Percentiles rank a stretch among this genome's conserved stretches.
Conservation (phyloP, 2,329 filamentous ascomycete species). For the Keithomyces neogunnii region DNA sequence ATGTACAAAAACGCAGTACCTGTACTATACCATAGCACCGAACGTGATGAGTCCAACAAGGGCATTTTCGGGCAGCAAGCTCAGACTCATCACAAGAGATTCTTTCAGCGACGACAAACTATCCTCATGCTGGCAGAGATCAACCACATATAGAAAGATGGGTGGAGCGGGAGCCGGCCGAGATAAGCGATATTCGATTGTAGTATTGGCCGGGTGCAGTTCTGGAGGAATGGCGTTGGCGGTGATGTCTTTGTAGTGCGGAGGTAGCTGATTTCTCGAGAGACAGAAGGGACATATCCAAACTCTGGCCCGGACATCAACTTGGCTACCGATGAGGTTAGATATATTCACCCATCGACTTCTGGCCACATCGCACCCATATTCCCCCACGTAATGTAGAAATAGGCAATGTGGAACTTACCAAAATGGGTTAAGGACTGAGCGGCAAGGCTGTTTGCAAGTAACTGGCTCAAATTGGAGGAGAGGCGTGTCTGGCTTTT, state of each 20-base stretch:
- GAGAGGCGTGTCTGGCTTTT: slow-evolving; percentile 81
- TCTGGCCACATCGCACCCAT: too few relatives aligned
- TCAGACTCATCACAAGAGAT: slow-evolving; percentile 78
- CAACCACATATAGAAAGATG: slow-evolving; percentile 81
- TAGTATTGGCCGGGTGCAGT: slow-evolving; percentile 73
- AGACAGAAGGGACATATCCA: slow-evolving; percentile 90
- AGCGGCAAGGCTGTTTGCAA: slow-evolving; percentile 92
- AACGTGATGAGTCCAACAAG: slow-evolving; percentile 78
- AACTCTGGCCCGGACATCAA: slow-evolving; percentile 73
- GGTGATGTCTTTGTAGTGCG: slow-evolving; percentile 86
- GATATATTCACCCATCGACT: slow-evolving; percentile 1
- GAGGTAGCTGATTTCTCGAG: slow-evolving; percentile 71
- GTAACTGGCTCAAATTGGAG: slow-evolving; percentile 94
- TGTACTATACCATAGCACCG: slow-evolving; percentile 70
- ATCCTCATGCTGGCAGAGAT: slow-evolving; percentile 83
- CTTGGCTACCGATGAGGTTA: slow-evolving; percentile 48
- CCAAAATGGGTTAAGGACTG: slow-evolving; percentile 96
- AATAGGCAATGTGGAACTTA: slow-evolving; percentile 34
- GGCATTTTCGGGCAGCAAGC: slow-evolving; percentile 70
- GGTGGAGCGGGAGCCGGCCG: slow-evolving; percentile 77
- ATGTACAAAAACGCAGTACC: slow-evolving; percentile 10
- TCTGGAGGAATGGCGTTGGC: slow-evolving; percentile 75
- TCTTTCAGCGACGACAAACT: slow-evolving; percentile 77
- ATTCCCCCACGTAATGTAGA: neutral
- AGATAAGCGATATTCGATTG: slow-evolving; percentile 80